phyloP scores from a whole-genome alignment of 2,329 filamentous ascomycete genomes.

The Penicillium sp. region DNA sequence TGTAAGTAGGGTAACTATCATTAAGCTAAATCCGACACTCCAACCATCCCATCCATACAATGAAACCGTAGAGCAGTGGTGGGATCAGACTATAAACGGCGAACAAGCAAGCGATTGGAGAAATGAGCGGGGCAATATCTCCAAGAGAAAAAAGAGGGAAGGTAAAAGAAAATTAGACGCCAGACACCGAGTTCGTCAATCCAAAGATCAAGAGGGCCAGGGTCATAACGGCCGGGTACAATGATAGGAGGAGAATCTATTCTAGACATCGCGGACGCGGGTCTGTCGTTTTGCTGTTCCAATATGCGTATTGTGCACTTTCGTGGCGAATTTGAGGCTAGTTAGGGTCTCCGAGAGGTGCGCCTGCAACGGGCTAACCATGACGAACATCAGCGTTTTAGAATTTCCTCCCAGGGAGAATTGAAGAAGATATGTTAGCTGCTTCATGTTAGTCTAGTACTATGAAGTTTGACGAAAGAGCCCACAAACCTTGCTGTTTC shows the following conservation, averaged over 20 bases:
- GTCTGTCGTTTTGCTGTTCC: conserved; percentile 71
- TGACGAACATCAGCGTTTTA: conserved; percentile 99
- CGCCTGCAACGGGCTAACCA: conserved; percentile 89
- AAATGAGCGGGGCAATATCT: conserved; percentile 15
- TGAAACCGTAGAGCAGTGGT: background rate
- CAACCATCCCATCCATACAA: conserved; percentile 1
- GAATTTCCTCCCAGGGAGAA: conserved; percentile 93
- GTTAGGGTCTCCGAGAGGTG: conserved; percentile 93
- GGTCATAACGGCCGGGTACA: conserved; percentile 31
- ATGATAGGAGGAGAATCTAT: conserved; percentile 23
- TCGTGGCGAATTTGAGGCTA: conserved; percentile 93
- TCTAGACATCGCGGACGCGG: conserved; percentile 41
- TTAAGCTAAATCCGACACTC: conserved; percentile 13
- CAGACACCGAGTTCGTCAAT: conserved; percentile 31
- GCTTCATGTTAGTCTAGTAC: conserved; percentile 24
- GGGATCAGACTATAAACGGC: conserved; percentile 5
- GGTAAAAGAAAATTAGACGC: conserved; percentile 14
- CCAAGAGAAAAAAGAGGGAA: conserved; percentile 11
- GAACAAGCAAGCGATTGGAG: background rate
- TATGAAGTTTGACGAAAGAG: background rate
- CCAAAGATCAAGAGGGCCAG: conserved; percentile 32
- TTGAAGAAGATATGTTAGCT: conserved; percentile 92
- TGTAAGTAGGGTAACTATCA: conserved; percentile 6
- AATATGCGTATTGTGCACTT: conserved; percentile 87
- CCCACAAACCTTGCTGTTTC: conserved; percentile 82